Conservation (phyloP, 2,329 filamentous ascomycete species). For the Macrophomina tecta region DNA sequence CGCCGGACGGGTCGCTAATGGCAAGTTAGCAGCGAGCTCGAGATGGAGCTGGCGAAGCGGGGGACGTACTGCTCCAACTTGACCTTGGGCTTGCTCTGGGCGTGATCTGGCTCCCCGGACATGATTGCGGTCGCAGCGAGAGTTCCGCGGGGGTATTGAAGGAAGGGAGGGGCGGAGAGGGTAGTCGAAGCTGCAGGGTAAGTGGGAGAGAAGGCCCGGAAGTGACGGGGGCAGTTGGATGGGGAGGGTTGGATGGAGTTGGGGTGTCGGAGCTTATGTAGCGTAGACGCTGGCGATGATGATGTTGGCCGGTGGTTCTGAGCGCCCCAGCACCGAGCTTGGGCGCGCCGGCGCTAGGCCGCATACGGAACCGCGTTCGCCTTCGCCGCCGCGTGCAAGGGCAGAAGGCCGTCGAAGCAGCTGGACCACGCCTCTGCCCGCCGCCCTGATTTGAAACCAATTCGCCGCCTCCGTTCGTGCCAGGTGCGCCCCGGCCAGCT, state of each 20-base stretch:
- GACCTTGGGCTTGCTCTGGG: conserved; percentile 51
- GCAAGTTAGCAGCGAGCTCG: conserved; percentile 48
- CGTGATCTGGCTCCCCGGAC: conserved; percentile 58
- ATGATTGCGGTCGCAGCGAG: conserved; percentile 40
- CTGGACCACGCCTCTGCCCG: neutral
- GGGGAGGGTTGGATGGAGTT: conserved; percentile 9
- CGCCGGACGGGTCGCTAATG: conserved; percentile 82
- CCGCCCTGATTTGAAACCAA: conserved; percentile 19
- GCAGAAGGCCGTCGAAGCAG: conserved; percentile 23
- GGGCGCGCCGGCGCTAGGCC: conserved; percentile 22
- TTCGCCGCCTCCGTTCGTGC: neutral
- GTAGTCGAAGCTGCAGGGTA: conserved; percentile 19
- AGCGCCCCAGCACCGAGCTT: conserved; percentile 22
- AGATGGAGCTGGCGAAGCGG: conserved; percentile 29
- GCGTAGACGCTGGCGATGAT: conserved; percentile 28
- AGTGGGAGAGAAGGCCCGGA: conserved; percentile 12
- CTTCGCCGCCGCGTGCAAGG: conserved; percentile 6
- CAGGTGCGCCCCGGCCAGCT: conserved; percentile 7
- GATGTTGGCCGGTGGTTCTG: conserved; percentile 27
- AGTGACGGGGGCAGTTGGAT: conserved; percentile 17
- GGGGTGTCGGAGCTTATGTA: conserved; percentile 23
- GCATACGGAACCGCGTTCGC: conserved; percentile 11
- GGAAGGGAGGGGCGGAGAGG: conserved; percentile 3
- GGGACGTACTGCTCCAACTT: conserved; percentile 53
- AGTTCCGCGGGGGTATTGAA: conserved; percentile 2